phyloP scores from a whole-genome alignment of 305 asterid species.

The Ruellia speciosa region DNA sequence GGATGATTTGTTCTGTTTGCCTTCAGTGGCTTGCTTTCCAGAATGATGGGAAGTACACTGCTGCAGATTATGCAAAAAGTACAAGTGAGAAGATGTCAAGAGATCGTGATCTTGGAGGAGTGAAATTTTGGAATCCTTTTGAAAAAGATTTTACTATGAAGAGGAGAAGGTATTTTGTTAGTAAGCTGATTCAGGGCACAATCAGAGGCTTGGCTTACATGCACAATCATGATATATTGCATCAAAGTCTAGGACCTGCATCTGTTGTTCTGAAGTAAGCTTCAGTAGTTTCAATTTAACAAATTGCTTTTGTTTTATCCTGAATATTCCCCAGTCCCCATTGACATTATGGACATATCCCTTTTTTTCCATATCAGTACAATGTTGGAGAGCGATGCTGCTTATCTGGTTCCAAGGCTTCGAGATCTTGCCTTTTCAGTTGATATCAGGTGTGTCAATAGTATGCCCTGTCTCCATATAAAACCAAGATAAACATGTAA shows the following conservation, averaged over 20 bases:
- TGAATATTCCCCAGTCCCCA: no score
- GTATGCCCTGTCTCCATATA: constrained; percentile 52
- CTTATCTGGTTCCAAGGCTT: constrained; percentile 76
- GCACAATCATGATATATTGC: constrained; percentile 42
- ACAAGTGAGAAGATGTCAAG: no score
- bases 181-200: no score
- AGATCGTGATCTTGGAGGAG: no score
- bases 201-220: no score
- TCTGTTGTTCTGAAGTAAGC: constrained; percentile 79
- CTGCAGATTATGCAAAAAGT: constrained; percentile 33
- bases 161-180: constrained; percentile 16
- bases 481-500: constrained; percentile 83
- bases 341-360: no score
- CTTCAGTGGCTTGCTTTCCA: constrained; percentile 91
- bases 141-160: constrained; percentile 59
- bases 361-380: constrained; percentile 73
- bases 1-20: constrained; percentile 7
- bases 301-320: no score
- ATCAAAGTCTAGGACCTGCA: constrained; percentile 95
- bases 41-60: constrained; percentile 76
- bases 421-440: constrained; percentile 95
- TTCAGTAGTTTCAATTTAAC: no score
- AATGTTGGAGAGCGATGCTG: constrained; percentile 67
- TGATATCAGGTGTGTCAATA: no score
- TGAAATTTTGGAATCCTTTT: constrained; percentile 39